Evolutionary conservation across 805 yeast species (phyloP), one percentile per base, ranked within the genome.

Genomic region (Yarrowia yakushimensis): DNA sequence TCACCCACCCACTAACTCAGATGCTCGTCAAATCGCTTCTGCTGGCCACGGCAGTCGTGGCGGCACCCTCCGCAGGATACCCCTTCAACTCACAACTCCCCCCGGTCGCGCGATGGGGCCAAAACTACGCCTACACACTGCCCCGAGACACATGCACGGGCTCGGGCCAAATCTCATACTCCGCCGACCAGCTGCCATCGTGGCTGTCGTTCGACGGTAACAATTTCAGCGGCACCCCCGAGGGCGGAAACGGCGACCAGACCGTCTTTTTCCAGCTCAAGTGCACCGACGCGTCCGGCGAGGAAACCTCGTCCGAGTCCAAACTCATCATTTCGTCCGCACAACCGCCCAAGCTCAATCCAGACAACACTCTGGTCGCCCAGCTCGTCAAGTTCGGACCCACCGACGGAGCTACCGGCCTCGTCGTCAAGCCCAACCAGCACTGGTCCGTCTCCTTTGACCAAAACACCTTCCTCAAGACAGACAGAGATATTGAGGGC

Each of bases 1-100:
- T 30, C n/a, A n/a, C n/a, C n/a, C n/a, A n/a, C n/a, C n/a, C n/a
- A 6, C 57, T 50, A 52, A 52, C 33, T 13, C 33, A 52, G 59
- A 52, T 52, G 59, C 27, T 52, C 59, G 15, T 36, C 31, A 7
- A 4, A 17, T 12, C 59, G 31, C 43, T 52, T 45, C 46, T 65
- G 46, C 60, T 65, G 41, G 48, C 64, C 20, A 63, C 68, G 11
- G 42, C 63, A 25, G 67, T 65, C 39, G 65, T 63, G 50, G 82
- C 84, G 12, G 75, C 81, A 36, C 85, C 89, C 6, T 77, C 79
- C 60, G 78, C 81, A 39, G 88, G 88, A 46, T 89, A 86, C 77
- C 92, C 96, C n/a, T 83, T 91, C 71, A 75, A 81, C 66, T 84
- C 85, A 71, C 99, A 93, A 75, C 79, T 85, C 22, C 98, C 98